phyloP scores from a whole-genome alignment of 768 basidiomycete species.

The Mrakia blollopis region DNA sequence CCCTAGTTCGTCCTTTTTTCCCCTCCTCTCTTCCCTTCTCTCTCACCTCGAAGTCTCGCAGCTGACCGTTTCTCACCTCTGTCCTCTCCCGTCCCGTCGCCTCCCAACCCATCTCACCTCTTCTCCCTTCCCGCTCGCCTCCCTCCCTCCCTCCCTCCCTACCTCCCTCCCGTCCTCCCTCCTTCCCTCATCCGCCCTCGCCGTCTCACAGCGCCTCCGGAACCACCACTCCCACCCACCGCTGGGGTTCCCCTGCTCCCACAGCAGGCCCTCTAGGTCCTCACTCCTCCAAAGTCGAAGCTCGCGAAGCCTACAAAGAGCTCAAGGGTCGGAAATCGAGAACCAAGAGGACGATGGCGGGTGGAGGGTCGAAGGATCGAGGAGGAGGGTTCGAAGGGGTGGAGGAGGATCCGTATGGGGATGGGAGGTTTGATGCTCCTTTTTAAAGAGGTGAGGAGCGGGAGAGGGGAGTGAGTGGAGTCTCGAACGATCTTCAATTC shows the following conservation, averaged over 20 bases:
- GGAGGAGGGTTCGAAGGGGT: conserved; percentile 18
- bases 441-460: not conserved
- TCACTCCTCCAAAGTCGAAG: conserved; percentile 25
- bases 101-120: not conserved
- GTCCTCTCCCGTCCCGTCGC: too few species aligned
- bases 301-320: conserved; percentile 22
- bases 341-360: conserved; percentile 9
- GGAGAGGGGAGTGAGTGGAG: not conserved
- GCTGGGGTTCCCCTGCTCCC: conserved; percentile 2
- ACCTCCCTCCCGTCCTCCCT: not conserved
- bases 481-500: too few species aligned
- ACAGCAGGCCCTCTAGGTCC: conserved; percentile 5
- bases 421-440: conserved; percentile 29
- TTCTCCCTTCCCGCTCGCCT: not conserved
- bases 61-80: not conserved
- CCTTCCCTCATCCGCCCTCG: not conserved
- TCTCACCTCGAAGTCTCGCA: not conserved
- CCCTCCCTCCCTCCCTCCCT: not conserved
- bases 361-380: not conserved
- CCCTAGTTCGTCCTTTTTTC: conserved; percentile 22
- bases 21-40: not conserved
- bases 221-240: conserved; percentile 20
- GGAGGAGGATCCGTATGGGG: conserved; percentile 32
- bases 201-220: conserved; percentile 10
- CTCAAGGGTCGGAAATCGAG: conserved; percentile 29